Evolutionary conservation across 192 early-diverging fungal genomes (phyloP).

Genomic region (Entophlyctis helioformis): DNA sequence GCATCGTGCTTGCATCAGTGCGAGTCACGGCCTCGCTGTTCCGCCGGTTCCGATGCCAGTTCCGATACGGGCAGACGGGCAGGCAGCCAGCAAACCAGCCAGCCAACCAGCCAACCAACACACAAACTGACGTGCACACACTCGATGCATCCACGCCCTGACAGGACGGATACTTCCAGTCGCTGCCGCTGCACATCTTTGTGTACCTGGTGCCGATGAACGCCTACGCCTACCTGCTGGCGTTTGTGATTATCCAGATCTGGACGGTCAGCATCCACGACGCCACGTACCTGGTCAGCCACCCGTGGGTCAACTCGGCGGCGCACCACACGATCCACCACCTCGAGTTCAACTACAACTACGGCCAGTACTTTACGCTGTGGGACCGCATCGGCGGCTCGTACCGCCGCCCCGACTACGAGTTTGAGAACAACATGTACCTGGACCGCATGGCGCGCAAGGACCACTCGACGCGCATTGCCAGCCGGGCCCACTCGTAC

Average conservation of each 20-base stretch:
- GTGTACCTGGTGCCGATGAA: constrained; percentile 87
- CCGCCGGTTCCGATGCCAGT: no score
- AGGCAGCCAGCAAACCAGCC: no score
- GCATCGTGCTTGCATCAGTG: no score
- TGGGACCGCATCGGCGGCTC: constrained; percentile 54
- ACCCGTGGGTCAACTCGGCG: constrained; percentile 66
- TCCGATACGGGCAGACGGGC: no score
- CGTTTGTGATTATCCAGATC: constrained; percentile 81
- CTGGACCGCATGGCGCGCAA: constrained; percentile 13
- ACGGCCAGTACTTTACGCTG: constrained; percentile 96
- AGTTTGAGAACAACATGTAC: constrained; percentile 41
- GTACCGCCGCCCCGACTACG: constrained; percentile 27
- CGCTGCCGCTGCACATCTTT: constrained; percentile 88
- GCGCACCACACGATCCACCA: constrained; percentile 99
- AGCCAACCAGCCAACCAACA: no score
- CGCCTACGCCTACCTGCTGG: constrained; percentile 72
- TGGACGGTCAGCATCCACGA: constrained; percentile 99
- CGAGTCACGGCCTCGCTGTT: no score
- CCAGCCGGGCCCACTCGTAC: no score
- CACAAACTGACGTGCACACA: no score
- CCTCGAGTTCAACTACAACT: constrained; percentile 99
- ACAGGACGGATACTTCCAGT: constrained; percentile 91
- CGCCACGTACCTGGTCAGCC: constrained; percentile 63
- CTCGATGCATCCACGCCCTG: no score
- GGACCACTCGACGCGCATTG: not conserved